phyloP scores from a whole-genome alignment of 2,329 filamentous ascomycete genomes.

The Chaetomiaceae sp. region DNA sequence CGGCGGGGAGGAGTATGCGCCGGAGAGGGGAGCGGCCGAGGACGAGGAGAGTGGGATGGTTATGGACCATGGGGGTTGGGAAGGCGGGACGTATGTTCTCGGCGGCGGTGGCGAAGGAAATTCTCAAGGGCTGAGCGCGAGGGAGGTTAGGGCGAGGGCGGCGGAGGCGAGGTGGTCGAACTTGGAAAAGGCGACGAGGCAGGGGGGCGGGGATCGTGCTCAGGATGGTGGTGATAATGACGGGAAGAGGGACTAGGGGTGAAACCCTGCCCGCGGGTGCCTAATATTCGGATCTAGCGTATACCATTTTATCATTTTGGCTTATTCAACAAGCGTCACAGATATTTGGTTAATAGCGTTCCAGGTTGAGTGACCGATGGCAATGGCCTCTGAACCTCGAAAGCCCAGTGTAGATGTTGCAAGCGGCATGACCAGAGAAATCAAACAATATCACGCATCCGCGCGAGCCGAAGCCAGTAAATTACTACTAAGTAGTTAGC shows the following conservation, averaged over 20 bases:
- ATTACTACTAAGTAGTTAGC: too few relatives aligned
- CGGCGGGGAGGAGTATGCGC: conserved; percentile 41
- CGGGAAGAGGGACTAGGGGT: neutral
- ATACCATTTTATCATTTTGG: neutral
- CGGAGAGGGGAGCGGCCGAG: conserved; percentile 6
- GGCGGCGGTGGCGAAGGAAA: conserved; percentile 14
- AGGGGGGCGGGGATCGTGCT: neutral
- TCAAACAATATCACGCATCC: neutral
- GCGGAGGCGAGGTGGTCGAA: conserved; percentile 24
- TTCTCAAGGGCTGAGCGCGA: conserved; percentile 17
- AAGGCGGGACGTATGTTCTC: conserved; percentile 26
- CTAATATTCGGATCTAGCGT: too few relatives aligned
- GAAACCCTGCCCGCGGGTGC: neutral
- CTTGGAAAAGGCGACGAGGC: conserved; percentile 15
- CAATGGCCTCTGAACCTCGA: too few relatives aligned
- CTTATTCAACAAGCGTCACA: too few relatives aligned
- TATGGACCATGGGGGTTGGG: conserved; percentile 26
- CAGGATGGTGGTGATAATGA: neutral
- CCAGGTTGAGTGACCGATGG: too few relatives aligned
- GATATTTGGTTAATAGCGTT: too few relatives aligned
- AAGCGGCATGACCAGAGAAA: too few relatives aligned
- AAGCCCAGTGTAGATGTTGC: too few relatives aligned
- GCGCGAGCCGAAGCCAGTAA: neutral
- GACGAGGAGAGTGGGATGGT: conserved; percentile 22
- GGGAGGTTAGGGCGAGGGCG: conserved; percentile 25